A percentile compares a stretch with the other conserved stretches of the same genome.
Conservation (phyloP, 805 yeast genomes). For the Candida maltosa region DNA sequence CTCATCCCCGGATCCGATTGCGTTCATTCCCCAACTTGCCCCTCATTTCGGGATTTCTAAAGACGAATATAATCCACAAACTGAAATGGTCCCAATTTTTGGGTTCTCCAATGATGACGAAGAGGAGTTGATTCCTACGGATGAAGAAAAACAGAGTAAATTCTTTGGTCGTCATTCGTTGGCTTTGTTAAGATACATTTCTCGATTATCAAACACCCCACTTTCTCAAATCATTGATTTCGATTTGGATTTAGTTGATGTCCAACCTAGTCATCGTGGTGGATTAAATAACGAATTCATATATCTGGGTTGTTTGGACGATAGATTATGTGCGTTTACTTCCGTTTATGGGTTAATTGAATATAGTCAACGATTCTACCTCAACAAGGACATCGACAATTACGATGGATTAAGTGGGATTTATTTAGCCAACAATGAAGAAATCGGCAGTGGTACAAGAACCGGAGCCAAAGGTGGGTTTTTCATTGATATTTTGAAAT, state of each 20-base stretch:
- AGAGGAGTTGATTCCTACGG: conserved; percentile 16
- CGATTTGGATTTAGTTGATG: conserved; percentile 37
- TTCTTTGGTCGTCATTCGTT: conserved; percentile 29
- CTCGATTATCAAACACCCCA: conserved; percentile 17
- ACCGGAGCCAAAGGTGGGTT: conserved; percentile 40
- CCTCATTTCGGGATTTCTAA: conserved; percentile 31
- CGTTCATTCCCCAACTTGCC: conserved; percentile 38
- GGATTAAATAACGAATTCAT: conserved; percentile 36
- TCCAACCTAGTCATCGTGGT: conserved; percentile 33
- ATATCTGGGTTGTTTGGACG: conserved; percentile 39
- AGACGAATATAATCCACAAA: conserved; percentile 30
- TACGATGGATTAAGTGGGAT: conserved; percentile 29
- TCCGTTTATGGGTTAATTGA: conserved; percentile 33
- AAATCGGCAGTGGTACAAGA: conserved; percentile 36
- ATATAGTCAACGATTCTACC: conserved; percentile 13
- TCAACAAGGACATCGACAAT: conserved; percentile 11
- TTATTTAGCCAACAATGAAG: conserved; percentile 38
- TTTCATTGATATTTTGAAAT: conserved; percentile 11
- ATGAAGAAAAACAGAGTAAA: conserved; percentile 24
- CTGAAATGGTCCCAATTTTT: conserved; percentile 37
- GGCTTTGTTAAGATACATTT: conserved; percentile 28
- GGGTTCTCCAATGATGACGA: conserved; percentile 17
- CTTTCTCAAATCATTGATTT: conserved; percentile 24
- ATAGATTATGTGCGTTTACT: conserved; percentile 37
- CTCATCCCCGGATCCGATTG: conserved; percentile 35